phyloP scores from a whole-genome alignment of 2,329 filamentous ascomycete genomes.

The Metarhizium rileyi region DNA sequence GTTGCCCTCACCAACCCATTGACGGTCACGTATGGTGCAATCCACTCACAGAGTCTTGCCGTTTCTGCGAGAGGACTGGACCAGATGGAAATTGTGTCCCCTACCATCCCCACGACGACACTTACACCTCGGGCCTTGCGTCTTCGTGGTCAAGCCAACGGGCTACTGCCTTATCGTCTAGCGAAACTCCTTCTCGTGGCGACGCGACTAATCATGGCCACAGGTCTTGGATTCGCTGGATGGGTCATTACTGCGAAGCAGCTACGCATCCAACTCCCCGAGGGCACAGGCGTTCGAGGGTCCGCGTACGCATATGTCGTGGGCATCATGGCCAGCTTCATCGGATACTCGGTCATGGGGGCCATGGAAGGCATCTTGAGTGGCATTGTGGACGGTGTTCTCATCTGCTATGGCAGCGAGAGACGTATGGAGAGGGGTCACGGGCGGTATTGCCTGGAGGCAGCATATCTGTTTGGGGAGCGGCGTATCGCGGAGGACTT shows the following conservation, averaged over 20 bases:
- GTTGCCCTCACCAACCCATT: constrained; percentile 82
- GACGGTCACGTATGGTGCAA: constrained; percentile 84
- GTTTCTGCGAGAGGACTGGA: constrained; percentile 70
- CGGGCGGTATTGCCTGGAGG: constrained; percentile 83
- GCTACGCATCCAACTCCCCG: constrained; percentile 51
- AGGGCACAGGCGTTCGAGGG: constrained; percentile 51
- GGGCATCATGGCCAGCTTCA: constrained; percentile 82
- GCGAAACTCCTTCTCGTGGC: constrained; percentile 88
- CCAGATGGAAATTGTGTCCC: constrained; percentile 71
- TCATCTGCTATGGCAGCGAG: constrained; percentile 94
- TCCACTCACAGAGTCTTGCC: constrained; percentile 77
- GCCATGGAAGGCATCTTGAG: constrained; percentile 84
- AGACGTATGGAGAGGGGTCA: constrained; percentile 55
- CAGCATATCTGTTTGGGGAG: constrained; percentile 77
- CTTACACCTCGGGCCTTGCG: constrained; percentile 46
- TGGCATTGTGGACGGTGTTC: constrained; percentile 76
- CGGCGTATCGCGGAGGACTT: constrained; percentile 18
- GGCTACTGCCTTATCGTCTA: constrained; percentile 77
- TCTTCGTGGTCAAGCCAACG: constrained; percentile 31
- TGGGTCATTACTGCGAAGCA: constrained; percentile 90
- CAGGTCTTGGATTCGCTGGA: constrained; percentile 84
- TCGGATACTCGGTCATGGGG: constrained; percentile 87
- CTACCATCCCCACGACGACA: constrained; percentile 64
- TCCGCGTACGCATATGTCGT: constrained; percentile 94
- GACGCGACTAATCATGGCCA: constrained; percentile 82